Evolutionary conservation across 2,329 filamentous ascomycete genomes (phyloP).

Genomic region (Verticillium isaacii): DNA sequence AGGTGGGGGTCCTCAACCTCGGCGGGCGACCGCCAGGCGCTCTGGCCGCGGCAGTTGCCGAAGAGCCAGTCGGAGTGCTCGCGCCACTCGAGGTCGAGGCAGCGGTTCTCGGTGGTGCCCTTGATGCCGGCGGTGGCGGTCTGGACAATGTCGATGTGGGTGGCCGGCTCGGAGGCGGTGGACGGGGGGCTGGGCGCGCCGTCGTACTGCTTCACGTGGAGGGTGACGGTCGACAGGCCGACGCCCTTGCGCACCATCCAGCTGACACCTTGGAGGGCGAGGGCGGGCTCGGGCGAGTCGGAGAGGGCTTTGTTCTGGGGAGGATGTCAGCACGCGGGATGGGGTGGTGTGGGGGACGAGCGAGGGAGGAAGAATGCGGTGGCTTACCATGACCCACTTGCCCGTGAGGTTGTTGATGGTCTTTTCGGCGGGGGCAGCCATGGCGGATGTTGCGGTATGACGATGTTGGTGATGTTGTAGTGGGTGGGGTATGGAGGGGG

Average conservation of each 20-base stretch:
- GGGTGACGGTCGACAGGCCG: conserved; percentile 61
- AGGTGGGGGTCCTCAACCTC: conserved; percentile 53
- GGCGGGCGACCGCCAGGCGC: conserved; percentile 40
- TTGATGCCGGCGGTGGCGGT: conserved; percentile 65
- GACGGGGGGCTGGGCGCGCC: conserved; percentile 36
- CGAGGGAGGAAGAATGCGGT: background rate
- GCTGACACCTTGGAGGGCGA: conserved; percentile 67
- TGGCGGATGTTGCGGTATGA: conserved; percentile 30
- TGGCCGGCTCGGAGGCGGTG: conserved; percentile 33
- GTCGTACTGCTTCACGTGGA: conserved; percentile 54
- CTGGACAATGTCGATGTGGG: conserved; percentile 70
- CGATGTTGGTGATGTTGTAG: background rate
- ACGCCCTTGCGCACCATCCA: conserved; percentile 72
- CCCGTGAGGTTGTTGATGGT: conserved; percentile 65
- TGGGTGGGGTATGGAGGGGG: background rate
- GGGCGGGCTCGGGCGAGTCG: conserved; percentile 61
- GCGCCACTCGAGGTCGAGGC: conserved; percentile 46
- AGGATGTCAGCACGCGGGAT: background rate
- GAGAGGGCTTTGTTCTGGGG: conserved; percentile 74
- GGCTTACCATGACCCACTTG: conserved; percentile 63
- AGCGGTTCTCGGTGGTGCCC: conserved; percentile 55
- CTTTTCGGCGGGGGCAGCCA: conserved; percentile 68
- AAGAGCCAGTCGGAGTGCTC: conserved; percentile 77
- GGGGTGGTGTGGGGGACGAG: background rate
- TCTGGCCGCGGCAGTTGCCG: conserved; percentile 61